Percentiles rank a stretch among this genome's conserved stretches.
phyloP scores from a whole-genome alignment of 140 eudicot species.

The Stevia rebaudiana region DNA sequence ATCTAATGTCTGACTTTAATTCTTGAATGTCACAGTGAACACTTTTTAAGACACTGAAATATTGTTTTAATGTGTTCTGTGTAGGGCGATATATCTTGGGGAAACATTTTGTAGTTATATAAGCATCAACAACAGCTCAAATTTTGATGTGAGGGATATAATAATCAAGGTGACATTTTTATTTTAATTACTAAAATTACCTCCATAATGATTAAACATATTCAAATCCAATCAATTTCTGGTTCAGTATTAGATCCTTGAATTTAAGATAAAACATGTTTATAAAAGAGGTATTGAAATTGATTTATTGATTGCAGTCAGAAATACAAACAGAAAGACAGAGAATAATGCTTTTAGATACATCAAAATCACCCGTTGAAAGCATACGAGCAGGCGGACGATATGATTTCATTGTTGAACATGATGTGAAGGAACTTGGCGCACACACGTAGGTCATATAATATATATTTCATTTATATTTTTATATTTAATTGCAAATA shows the following conservation, averaged over 20 bases:
- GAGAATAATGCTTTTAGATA: slow-evolving; percentile 81
- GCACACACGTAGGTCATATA: slow-evolving; percentile 78
- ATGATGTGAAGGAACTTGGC: slow-evolving; percentile 96
- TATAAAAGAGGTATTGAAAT: neutral
- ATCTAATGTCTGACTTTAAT: too few species aligned
- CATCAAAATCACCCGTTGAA: slow-evolving; percentile 91
- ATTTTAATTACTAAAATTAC: neutral
- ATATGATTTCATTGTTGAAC: slow-evolving; percentile 92
- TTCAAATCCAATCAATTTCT: neutral
- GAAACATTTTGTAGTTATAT: slow-evolving; percentile 94
- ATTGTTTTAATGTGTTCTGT: slow-evolving; percentile 7
- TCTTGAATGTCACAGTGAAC: neutral
- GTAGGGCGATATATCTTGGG: slow-evolving; percentile 93
- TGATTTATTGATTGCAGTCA: slow-evolving; percentile 49
- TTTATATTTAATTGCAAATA: neutral
- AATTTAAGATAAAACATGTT: neutral
- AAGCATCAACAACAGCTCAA: slow-evolving; percentile 90
- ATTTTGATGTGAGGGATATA: slow-evolving; percentile 72
- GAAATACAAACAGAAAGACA: slow-evolving; percentile 99
- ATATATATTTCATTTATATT: neutral
- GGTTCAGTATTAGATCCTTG: neutral
- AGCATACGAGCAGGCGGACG: slow-evolving; percentile 95
- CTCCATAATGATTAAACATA: neutral
- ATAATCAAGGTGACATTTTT: slow-evolving; percentile 57
- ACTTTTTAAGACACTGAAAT: neutral